Base-by-base conservation (phyloP, 306 rosid species). In the Arachis stenosperma region DNA sequence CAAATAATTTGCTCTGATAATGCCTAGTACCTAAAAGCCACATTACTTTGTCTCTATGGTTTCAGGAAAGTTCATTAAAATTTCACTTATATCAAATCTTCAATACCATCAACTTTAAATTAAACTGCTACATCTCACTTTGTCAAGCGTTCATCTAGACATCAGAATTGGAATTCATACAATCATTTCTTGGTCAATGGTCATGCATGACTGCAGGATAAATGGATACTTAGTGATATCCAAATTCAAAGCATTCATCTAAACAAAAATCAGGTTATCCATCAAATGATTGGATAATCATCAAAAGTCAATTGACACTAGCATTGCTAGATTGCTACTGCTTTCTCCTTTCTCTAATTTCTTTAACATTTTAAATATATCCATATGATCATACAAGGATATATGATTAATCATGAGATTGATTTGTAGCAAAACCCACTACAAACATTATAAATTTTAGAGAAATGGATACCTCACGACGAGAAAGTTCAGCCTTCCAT, bases 401-500 rank as follows among this genome's bases (percentile, higher is more conserved):
- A 33, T 2, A 33, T 33, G 37, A 33, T 52, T n/a, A 8, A 52
- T 6, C 57, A 52, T 22, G 13, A 22, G 27, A 5, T 52, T 52
- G 8, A 2, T 52, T 52, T 14, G 6, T 6, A 14, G 57, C 9
- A 52, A 52, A 14, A 52, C 8, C 22, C 22, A 14, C 7, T 52
- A 14, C 57, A 17, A 1, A 8, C 6, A 5, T 10, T 52, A 56
- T 17, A 3, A 55, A 77, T 65, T 52, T 59, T 60, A 47, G n/a
- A 72, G 75, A 68, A 72, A 36, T 56, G 4, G 55, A 39, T 33
- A 93, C 98, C 99, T 94, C 99, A 3, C 99, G 96, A 63, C 99
- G 99, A 67, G 99, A 89, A 81, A 94, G 99, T 76, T 94, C 99
- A 33, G 97, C 97, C 79, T 94, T 94, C 99, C 99, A 94, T 70